Conservation (phyloP, 208 protist species). For the Crithidia brevicula region DNA sequence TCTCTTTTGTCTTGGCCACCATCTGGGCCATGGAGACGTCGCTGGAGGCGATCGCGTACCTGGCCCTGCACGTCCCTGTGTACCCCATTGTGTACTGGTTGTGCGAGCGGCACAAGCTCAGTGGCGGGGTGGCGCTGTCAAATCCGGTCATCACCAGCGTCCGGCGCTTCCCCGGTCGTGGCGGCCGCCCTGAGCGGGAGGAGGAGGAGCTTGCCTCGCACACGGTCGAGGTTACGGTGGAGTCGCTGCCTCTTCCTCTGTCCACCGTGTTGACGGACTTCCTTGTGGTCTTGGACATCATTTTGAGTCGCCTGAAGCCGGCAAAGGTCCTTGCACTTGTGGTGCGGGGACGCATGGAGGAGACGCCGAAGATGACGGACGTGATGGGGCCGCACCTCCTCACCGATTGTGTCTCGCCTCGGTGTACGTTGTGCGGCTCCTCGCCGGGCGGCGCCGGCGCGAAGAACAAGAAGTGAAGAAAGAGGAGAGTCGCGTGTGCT, state of each 20-base stretch:
- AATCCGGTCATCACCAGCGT: constrained; percentile 48
- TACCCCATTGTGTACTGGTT: constrained; percentile 69
- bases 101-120: constrained; percentile 22
- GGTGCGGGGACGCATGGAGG: constrained; percentile 31
- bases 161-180: constrained; percentile 23
- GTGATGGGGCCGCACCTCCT: constrained; percentile 66
- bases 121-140: constrained; percentile 47
- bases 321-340: constrained; percentile 43
- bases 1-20: constrained; percentile 68
- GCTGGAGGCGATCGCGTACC: constrained; percentile 59
- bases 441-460: background rate
- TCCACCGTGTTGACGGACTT: constrained; percentile 66
- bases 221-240: constrained; percentile 72
- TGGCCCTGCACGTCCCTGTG: constrained; percentile 69
- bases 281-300: constrained; percentile 51
- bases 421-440: constrained; percentile 41
- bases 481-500: background rate
- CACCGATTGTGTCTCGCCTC: constrained; percentile 51
- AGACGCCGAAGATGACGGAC: constrained; percentile 40
- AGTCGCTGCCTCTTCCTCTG: constrained; percentile 51
- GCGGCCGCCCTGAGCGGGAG: constrained; percentile 7
- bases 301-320: constrained; percentile 39
- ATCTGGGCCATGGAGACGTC: constrained; percentile 60
- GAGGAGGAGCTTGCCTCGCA: constrained; percentile 40
- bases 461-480: constrained; percentile 10